These are phyloP conservation scores for Clausena lansium DNA, from an alignment of 345 rosid species.

Conservation along the genomic window DNA sequence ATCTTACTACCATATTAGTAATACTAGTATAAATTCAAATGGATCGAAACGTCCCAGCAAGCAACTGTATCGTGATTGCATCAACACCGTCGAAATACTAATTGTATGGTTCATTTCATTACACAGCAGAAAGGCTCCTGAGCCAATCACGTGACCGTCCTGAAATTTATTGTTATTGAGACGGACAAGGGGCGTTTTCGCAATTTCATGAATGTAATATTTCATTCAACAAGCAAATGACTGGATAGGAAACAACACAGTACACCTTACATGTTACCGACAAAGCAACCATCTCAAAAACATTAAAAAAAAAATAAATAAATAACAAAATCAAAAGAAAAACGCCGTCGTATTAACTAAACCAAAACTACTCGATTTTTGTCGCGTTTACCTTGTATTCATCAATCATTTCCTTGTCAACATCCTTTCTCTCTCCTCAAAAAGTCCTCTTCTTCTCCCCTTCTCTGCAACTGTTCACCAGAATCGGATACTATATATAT, in stretches of 20 bases:
- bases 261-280: not conserved
- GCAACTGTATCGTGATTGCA: not conserved
- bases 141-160: slow-evolving; percentile 15
- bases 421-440: slow-evolving; percentile 7
- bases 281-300: not conserved
- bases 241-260: not conserved
- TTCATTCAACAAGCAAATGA: not conserved
- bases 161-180: slow-evolving; percentile 21
- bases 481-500: not conserved
- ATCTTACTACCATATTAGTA: not conserved
- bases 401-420: slow-evolving; percentile 14
- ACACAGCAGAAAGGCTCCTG: not conserved
- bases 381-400: slow-evolving; percentile 14
- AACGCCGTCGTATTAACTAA: slow-evolving; percentile 16
- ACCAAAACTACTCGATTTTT: not conserved
- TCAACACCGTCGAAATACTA: not conserved
- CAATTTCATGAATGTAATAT: slow-evolving; percentile 1
- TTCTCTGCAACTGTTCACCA: not conserved
- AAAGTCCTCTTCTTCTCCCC: slow-evolving; percentile 4
- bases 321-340: too few relatives aligned
- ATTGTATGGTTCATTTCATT: not conserved
- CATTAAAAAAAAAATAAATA: too few relatives aligned
- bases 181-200: slow-evolving; percentile 15
- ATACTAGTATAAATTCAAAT: not conserved
- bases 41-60: slow-evolving; percentile 3